Conservation (phyloP, 2,329 filamentous ascomycete genomes). For the Arthrobotrys entomopaga region DNA sequence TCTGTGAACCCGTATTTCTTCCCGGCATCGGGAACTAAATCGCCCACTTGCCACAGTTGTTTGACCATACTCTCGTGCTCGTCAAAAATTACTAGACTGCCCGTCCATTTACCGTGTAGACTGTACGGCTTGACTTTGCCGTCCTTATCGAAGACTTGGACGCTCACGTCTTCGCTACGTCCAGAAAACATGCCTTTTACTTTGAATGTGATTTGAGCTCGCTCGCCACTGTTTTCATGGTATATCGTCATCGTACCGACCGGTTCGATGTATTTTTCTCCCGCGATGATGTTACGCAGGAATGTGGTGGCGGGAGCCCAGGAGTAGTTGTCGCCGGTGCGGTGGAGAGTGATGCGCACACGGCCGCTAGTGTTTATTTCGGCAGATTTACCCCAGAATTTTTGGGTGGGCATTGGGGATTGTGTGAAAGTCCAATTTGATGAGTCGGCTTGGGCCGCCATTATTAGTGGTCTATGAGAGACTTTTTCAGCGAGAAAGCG, state of each 20-base stretch:
- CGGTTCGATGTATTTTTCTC: conserved; percentile 97
- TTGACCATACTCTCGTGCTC: conserved; percentile 68
- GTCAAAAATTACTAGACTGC: conserved; percentile 66
- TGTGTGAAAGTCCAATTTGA: conserved; percentile 87
- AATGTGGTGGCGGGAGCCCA: conserved; percentile 91
- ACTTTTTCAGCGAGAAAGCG: conserved; percentile 96
- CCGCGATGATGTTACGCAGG: conserved; percentile 93
- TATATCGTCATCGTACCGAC: conserved; percentile 86
- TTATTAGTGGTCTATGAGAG: conserved; percentile 86
- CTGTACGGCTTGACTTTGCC: conserved; percentile 74
- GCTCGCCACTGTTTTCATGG: conserved; percentile 84
- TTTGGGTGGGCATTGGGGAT: conserved; percentile 87
- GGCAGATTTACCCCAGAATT: conserved; percentile 98
- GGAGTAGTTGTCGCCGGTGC: conserved; percentile 81
- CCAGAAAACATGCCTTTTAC: conserved; percentile 97
- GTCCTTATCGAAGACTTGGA: conserved; percentile 75
- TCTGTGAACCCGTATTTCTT: conserved; percentile 87
- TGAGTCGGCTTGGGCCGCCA: conserved; percentile 92
- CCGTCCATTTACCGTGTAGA: conserved; percentile 86
- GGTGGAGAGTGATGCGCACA: conserved; percentile 79
- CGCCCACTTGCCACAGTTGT: conserved; percentile 81
- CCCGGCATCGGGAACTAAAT: conserved; percentile 79
- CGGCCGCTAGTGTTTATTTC: conserved; percentile 94
- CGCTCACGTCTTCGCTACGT: conserved; percentile 85
- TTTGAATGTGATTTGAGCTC: conserved; percentile 89